Conservation (phyloP, 257 asterid species). For the Solanum chmielewskii region DNA sequence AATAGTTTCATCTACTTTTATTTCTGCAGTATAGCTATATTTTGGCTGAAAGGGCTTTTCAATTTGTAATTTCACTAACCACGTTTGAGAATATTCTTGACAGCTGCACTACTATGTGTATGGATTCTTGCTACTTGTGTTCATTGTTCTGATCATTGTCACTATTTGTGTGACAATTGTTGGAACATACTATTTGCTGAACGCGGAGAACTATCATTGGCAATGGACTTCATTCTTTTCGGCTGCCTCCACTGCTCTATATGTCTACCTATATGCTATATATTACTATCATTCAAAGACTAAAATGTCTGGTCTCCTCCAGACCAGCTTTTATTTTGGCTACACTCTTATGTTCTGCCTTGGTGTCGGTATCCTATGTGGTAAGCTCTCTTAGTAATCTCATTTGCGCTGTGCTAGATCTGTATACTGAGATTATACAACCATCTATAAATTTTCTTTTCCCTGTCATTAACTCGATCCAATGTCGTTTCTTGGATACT, state of each 20-base stretch:
- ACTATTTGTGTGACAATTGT: slow-evolving; percentile 73
- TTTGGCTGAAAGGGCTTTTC: not conserved
- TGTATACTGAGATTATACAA: too few species aligned
- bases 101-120: slow-evolving; percentile 75
- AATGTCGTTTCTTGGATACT: not conserved
- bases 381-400: slow-evolving; percentile 17
- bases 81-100: slow-evolving; percentile 1
- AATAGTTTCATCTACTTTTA: not conserved
- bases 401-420: not conserved
- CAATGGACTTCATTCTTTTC: slow-evolving; percentile 79
- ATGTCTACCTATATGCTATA: slow-evolving; percentile 59
- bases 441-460: not conserved
- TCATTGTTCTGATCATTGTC: slow-evolving; percentile 68
- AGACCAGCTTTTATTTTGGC: slow-evolving; percentile 77
- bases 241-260: slow-evolving; percentile 69
- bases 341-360: slow-evolving; percentile 76
- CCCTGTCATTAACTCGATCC: not conserved
- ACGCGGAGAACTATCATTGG: slow-evolving; percentile 81
- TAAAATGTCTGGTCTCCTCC: slow-evolving; percentile 72
- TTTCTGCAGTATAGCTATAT: not conserved
- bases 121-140: slow-evolving; percentile 75
- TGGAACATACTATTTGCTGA: slow-evolving; percentile 75
- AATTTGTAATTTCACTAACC: not conserved
- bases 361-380: slow-evolving; percentile 69
- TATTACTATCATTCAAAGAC: slow-evolving; percentile 67